phyloP scores from a whole-genome alignment of 1,139 yeast genomes.

The Debaryomyces sp. region DNA sequence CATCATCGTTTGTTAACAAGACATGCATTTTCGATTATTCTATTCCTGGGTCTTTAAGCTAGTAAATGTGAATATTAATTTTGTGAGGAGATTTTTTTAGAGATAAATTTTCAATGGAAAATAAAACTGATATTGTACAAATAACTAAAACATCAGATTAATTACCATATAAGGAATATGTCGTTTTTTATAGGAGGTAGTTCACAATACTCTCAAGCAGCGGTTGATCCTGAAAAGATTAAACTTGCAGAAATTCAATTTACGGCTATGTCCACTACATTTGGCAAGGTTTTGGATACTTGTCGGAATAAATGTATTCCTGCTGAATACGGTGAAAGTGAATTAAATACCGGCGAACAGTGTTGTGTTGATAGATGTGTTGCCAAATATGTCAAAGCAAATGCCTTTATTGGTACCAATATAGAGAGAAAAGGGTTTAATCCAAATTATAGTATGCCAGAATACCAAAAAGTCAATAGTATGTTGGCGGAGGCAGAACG shows the following conservation, averaged over 20 bases:
- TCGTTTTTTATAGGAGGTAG: constrained; percentile 58
- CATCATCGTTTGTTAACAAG: constrained; percentile 87
- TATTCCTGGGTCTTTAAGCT: not conserved
- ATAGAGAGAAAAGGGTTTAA: constrained; percentile 34
- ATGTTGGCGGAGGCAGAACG: constrained; percentile 5
- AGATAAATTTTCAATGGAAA: constrained; percentile 3
- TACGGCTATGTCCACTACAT: constrained; percentile 70
- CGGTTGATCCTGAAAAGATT: constrained; percentile 68
- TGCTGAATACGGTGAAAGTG: constrained; percentile 75
- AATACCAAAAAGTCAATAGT: constrained; percentile 32
- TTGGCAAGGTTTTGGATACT: constrained; percentile 56
- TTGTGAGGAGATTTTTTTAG: not conserved
- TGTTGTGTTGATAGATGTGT: constrained; percentile 81
- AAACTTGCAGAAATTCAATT: constrained; percentile 76
- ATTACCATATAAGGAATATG: constrained; percentile 39
- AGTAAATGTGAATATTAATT: not conserved
- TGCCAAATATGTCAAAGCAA: constrained; percentile 68
- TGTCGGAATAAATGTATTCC: constrained; percentile 77
- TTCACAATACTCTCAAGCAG: constrained; percentile 43
- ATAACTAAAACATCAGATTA: not conserved
- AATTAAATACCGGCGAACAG: constrained; percentile 74
- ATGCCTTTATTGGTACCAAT: constrained; percentile 57
- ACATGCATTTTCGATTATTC: constrained; percentile 36
- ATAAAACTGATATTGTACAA: not conserved
- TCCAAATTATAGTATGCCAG: constrained; percentile 42